Evolutionary conservation across 106 monocot genomes (phyloP).

Genomic region (Xerophyta viscosa): DNA sequence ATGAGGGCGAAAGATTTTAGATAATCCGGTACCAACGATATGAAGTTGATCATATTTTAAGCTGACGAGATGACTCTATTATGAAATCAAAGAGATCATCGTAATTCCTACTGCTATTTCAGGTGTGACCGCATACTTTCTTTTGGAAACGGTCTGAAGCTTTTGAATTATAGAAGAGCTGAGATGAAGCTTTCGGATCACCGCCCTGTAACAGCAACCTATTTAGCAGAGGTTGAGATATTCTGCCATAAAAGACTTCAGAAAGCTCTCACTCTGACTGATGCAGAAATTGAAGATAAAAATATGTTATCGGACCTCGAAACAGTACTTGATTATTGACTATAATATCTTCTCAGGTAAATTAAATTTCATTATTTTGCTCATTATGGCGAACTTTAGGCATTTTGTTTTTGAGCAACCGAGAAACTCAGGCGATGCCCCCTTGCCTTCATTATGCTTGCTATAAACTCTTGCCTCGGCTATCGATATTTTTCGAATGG

Average conservation of each 20-base stretch:
- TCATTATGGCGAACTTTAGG: background rate
- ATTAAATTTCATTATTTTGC: conserved; percentile 7
- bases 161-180: conserved; percentile 41
- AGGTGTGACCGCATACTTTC: conserved; percentile 80
- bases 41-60: too few species aligned
- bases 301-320: conserved; percentile 28
- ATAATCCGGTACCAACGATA: too few species aligned
- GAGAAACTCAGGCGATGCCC: too few species aligned
- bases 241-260: conserved; percentile 64
- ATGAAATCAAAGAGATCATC: too few species aligned
- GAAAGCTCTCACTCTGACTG: conserved; percentile 67
- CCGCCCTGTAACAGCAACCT: conserved; percentile 61
- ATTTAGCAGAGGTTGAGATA: conserved; percentile 63
- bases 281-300: conserved; percentile 56
- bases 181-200: conserved; percentile 70
- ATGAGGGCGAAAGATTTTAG: too few species aligned
- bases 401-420: background rate
- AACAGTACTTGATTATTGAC: too few species aligned
- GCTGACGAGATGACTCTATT: too few species aligned
- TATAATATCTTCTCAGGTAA: too few species aligned
- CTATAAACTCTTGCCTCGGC: too few species aligned
- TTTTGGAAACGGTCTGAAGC: conserved; percentile 61
- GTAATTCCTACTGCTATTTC: too few species aligned
- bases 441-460: too few species aligned
- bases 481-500: too few species aligned